Conservation (phyloP, 78 protist species). For the Polysphondylium violaceum region DNA sequence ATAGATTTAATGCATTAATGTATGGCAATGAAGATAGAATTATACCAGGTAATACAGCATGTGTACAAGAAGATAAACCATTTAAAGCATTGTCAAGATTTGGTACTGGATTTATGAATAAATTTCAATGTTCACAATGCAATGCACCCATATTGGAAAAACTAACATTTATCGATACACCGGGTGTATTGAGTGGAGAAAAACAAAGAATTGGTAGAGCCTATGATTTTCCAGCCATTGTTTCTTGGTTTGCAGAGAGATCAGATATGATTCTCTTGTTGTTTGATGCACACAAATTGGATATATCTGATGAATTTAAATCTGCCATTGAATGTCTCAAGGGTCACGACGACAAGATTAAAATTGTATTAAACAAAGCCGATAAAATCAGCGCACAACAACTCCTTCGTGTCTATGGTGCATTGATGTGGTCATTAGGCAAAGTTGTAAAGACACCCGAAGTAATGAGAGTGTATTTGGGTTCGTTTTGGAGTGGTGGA, state of each 20-base stretch:
- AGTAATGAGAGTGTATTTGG: slow-evolving; percentile 93
- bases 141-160: slow-evolving; percentile 80
- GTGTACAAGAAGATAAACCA: slow-evolving; percentile 88
- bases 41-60: slow-evolving; percentile 89
- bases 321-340: slow-evolving; percentile 81
- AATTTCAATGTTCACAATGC: slow-evolving; percentile 59
- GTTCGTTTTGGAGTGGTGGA: slow-evolving; percentile 92
- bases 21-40: slow-evolving; percentile 85
- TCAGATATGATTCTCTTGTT: slow-evolving; percentile 91
- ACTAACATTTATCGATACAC: slow-evolving; percentile 92
- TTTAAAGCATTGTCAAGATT: slow-evolving; percentile 87
- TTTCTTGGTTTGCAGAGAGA: slow-evolving; percentile 93
- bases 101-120: slow-evolving; percentile 85
- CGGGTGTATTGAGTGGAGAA: slow-evolving; percentile 94
- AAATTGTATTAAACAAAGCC: slow-evolving; percentile 94
- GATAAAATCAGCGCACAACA: slow-evolving; percentile 89
- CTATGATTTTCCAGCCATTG: slow-evolving; percentile 86
- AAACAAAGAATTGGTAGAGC: slow-evolving; percentile 88
- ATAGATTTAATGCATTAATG: slow-evolving; percentile 94
- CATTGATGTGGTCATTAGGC: slow-evolving; percentile 93
- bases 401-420: slow-evolving; percentile 95
- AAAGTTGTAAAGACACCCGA: slow-evolving; percentile 88
- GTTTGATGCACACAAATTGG: slow-evolving; percentile 96
- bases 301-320: slow-evolving; percentile 91
- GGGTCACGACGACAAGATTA: slow-evolving; percentile 92